Base-by-base conservation (phyloP, 2,329 filamentous ascomycete species). In the Cordyceps sp. region DNA sequence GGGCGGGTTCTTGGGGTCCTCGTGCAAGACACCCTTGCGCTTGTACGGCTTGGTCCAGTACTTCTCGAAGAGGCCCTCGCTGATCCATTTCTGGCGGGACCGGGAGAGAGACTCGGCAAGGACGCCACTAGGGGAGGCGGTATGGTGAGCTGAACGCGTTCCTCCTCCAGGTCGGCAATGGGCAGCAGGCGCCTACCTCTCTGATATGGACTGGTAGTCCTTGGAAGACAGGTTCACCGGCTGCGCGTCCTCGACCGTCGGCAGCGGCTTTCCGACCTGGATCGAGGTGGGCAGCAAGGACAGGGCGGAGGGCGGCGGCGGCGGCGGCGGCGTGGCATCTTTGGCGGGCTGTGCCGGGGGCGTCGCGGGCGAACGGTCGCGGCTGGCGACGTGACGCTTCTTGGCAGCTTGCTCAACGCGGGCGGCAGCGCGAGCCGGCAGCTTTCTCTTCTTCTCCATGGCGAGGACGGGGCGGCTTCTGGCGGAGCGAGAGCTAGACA, bases 41-140 rank as follows among this genome's bases (percentile, higher is more conserved):
- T 78, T 79, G 35, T 56, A 51, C 4, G 78, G 77, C 47, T 84
- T 84, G 8, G 73, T 69, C 78, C 78, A 85, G 51, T 79, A 84
- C 45, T 73, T 78, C 42, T 83, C 75, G 43, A 85, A 82, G 30
- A 84, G 64, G 20, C 77, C 76, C 41, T 78, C 73, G 46, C 61
- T 67, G 17, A 78, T 66, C 78, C 78, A 85, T 64, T 68, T 72
- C 35, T 75, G 64, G 36, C 79, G 74, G 45, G 82, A 90, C 45
- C 79, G 68, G 31, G 69, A 58, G 18, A 90, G 63, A 3, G 81
- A 83, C 42, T 85, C 77, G 44, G 69, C 64, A 36, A 88, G 61
- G 15, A 88, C 78, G 41, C 77, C 79, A 53, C 82, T 84, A 44
- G 31, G 37, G 36, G 13, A 21, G 21, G 26, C 13, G 28, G 39